Evolutionary conservation across 108 stramenopile genomes (phyloP).

Genomic region (Cylindrotheca closterium): DNA sequence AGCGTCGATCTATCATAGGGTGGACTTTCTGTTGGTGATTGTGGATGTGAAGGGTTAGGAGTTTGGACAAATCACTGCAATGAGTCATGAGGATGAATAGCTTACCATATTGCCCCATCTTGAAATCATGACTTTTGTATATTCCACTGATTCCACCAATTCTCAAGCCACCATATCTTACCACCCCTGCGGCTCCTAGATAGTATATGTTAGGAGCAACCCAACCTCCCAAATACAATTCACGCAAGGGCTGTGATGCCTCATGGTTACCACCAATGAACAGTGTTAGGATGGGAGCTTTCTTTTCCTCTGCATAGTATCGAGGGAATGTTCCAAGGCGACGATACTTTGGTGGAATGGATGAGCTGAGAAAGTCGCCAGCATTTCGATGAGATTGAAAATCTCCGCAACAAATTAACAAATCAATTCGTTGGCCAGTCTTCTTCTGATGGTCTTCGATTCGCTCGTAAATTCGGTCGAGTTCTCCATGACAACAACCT

Average conservation of each 20-base stretch:
- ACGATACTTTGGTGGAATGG: conserved; percentile 93
- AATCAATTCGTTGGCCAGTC: conserved; percentile 62
- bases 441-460: conserved; percentile 43
- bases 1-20: conserved; percentile 75
- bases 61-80: too few relatives aligned
- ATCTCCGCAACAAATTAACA: conserved; percentile 98
- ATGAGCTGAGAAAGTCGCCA: conserved; percentile 80
- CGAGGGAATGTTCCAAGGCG: conserved; percentile 82
- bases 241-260: conserved; percentile 90
- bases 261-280: conserved; percentile 99
- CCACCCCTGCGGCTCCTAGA: conserved; percentile 89
- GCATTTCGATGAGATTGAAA: conserved; percentile 92
- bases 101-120: conserved; percentile 53
- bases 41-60: not conserved
- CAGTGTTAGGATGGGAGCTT: conserved; percentile 90
- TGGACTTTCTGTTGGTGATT: conserved; percentile 54
- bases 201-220: conserved; percentile 99
- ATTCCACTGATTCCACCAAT: conserved; percentile 97
- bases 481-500: conserved; percentile 98
- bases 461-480: conserved; percentile 91
- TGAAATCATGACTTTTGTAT: conserved; percentile 84
- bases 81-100: not conserved
- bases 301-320: conserved; percentile 89
- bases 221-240: conserved; percentile 97
- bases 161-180: conserved; percentile 85